Evolutionary conservation across 1,284 basidiomycete species (phyloP), one percentile per base, ranked within the genome.

Genomic region (Heliocybe sulcata): DNA sequence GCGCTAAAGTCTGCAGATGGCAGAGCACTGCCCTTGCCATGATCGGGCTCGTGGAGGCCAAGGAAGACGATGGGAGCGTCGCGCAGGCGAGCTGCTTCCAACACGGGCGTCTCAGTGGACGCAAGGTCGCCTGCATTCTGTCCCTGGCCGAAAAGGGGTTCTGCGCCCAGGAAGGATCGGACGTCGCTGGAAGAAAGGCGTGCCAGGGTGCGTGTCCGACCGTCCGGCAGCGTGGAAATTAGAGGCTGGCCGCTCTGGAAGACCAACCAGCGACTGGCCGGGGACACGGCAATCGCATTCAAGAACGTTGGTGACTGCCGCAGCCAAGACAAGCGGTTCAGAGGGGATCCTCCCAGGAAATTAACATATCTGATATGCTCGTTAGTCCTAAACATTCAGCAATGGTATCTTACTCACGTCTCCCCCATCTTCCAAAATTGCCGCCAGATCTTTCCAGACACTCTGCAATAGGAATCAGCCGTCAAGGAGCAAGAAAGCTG

Each of bases 311-410:
- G 78, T 4, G 87, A 88, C 19, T 84, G 72, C 26, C 93, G 80
- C 55, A 94, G 77, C 87, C 92, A 96, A 0, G 90, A 87, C 25
- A 95, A 77, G 33, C 93, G 83, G 69, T 95, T 96, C 38, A 94
- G 74, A 16, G 91, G 89, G 14, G 87, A 88, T 51, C 90, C 91
- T 51, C 82, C 77, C 63, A 87, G 83, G 72, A 85, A 83, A 67
- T 89, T 88, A 59, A 78, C 63, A 60, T 66, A 66, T 52, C 69
- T 73, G 55, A 29, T 49, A 11, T 9, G 20, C 23, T 22, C 6
- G 27, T 27, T 45, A 48, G 19, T 20, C 52, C 56, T 23, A 47
- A 23, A 22, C 26, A 45, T 33, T 27, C 29, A 33, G 52, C 45
- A 55, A 33, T 42, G 49, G 33, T 2, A 45, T 45, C 23, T 11